Evolutionary conservation across 208 protist genomes (phyloP).

Genomic region (Acanthamoeba quina): DNA sequence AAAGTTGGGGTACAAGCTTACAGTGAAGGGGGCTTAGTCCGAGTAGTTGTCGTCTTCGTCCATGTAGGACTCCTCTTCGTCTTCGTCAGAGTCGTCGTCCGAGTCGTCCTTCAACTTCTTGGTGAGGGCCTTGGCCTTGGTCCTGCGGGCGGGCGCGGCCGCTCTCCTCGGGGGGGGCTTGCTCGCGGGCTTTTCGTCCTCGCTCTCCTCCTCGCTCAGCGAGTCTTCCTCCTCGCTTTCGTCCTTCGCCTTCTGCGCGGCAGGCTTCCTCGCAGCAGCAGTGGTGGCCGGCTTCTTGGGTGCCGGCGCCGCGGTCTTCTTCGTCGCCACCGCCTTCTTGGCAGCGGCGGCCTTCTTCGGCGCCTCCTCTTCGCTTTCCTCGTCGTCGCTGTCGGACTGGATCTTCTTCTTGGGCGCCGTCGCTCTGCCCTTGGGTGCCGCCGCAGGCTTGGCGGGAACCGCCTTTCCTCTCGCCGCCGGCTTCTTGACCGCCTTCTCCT

Average conservation of each 20-base stretch:
- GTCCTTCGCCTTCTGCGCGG: neutral
- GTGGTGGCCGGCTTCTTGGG: neutral
- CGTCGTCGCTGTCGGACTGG: neutral
- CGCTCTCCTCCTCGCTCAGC: slow-evolving; percentile 28
- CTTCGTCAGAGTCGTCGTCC: neutral
- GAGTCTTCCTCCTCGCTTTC: neutral
- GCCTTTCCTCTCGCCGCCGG: neutral
- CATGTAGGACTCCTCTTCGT: slow-evolving; percentile 41
- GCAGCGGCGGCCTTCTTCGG: neutral
- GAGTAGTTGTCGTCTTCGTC: slow-evolving; percentile 39
- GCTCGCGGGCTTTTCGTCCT: neutral
- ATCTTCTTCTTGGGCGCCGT: neutral
- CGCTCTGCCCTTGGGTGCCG: neutral
- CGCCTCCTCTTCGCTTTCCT: slow-evolving; percentile 30
- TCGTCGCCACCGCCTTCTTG: slow-evolving; percentile 5
- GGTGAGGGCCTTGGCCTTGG: slow-evolving; percentile 57
- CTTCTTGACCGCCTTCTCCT: slow-evolving; percentile 5
- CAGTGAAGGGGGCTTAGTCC: neutral
- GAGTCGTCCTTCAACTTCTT: slow-evolving; percentile 60
- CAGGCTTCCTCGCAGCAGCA: neutral
- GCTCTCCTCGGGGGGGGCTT: neutral
- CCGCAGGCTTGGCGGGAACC: neutral
- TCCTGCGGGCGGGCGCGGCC: neutral
- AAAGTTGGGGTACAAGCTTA: neutral
- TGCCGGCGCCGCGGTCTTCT: neutral